Evolutionary conservation across 805 yeast species (phyloP).

Genomic region (Crinitomyces ghanaensis): DNA sequence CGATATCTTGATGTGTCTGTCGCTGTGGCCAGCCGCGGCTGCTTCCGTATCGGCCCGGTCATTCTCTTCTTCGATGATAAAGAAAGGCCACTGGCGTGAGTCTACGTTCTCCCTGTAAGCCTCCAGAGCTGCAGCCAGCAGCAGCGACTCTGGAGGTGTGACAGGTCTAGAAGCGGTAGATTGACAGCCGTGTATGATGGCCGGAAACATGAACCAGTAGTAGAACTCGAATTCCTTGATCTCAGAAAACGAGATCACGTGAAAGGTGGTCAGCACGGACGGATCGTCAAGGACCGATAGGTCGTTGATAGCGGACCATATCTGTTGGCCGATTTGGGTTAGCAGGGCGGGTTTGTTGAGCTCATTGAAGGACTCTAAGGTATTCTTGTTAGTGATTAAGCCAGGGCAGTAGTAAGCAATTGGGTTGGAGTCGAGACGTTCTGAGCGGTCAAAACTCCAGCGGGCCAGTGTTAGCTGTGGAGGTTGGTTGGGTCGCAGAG

Average conservation of each 20-base stretch:
- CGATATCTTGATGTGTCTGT: no score
- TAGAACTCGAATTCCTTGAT: conserved; percentile 76
- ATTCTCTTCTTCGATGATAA: conserved; percentile 15
- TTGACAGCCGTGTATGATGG: no score
- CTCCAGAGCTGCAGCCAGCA: conserved; percentile 4
- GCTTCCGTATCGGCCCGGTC: no score
- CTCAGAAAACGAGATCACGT: conserved; percentile 67
- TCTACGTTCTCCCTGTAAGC: conserved; percentile 9
- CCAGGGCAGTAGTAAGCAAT: conserved; percentile 31
- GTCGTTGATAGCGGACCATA: conserved; percentile 24
- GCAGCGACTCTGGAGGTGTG: not conserved
- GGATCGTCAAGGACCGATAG: conserved; percentile 32
- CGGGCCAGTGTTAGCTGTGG: conserved; percentile 24
- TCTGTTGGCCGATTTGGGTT: conserved; percentile 18
- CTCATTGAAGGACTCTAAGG: conserved; percentile 72
- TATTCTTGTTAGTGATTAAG: conserved; percentile 51
- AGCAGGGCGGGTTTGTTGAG: conserved; percentile 53
- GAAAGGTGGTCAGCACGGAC: conserved; percentile 32
- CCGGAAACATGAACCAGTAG: conserved; percentile 85
- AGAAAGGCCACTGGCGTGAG: conserved; percentile 22
- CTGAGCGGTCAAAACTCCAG: not conserved
- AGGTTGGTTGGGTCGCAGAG: conserved; percentile 23
- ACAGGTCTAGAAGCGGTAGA: no score
- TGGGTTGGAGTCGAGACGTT: conserved; percentile 4
- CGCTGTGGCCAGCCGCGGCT: no score